A percentile compares a stretch with the other conserved stretches of the same genome.
phyloP scores from a whole-genome alignment of 2,329 filamentous ascomycete genomes.

The Curvularia lunata region DNA sequence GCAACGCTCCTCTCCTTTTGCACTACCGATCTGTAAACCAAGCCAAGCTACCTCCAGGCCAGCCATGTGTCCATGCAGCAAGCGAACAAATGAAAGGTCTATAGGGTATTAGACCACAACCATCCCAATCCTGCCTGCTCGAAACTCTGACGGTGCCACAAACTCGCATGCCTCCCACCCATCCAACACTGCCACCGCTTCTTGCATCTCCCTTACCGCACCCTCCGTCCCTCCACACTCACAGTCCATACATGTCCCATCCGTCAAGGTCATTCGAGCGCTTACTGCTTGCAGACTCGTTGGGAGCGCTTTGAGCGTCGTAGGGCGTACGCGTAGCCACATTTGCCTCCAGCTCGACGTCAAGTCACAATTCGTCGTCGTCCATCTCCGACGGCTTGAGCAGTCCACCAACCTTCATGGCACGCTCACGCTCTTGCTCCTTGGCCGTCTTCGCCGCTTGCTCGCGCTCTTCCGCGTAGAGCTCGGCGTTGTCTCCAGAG shows the following conservation, averaged over 20 bases:
- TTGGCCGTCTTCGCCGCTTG: conserved; percentile 85
- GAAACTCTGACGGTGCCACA: conserved; percentile 21
- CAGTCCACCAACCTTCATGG: conserved; percentile 92
- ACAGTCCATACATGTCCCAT: conserved; percentile 70
- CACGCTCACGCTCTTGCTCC: conserved; percentile 85
- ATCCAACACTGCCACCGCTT: conserved; percentile 13
- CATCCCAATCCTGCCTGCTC: conserved; percentile 19
- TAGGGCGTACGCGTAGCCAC: conserved; percentile 49
- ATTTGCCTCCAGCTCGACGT: conserved; percentile 49
- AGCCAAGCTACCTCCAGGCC: conserved; percentile 31
- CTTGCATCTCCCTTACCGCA: conserved; percentile 15
- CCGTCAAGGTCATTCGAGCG: conserved; percentile 58
- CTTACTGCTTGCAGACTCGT: conserved; percentile 21
- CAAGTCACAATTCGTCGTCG: conserved; percentile 81
- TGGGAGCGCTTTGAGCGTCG: conserved; percentile 27
- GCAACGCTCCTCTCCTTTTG: conserved; percentile 39
- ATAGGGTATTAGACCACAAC: conserved; percentile 36
- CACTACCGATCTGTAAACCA: conserved; percentile 32
- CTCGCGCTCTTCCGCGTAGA: conserved; percentile 94
- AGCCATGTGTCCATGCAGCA: conserved; percentile 31
- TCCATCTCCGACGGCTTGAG: conserved; percentile 97
- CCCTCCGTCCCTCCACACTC: conserved; percentile 4
- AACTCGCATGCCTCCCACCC: conserved; percentile 18
- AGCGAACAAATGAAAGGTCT: conserved; percentile 30
- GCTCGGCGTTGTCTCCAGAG: conserved; percentile 89